Percentiles rank a stretch among this genome's conserved stretches.
These are phyloP conservation scores for Lasiosphaeria ovina DNA, from an alignment of 495 filamentous ascomycete genomes.

Conservation along the genomic window DNA sequence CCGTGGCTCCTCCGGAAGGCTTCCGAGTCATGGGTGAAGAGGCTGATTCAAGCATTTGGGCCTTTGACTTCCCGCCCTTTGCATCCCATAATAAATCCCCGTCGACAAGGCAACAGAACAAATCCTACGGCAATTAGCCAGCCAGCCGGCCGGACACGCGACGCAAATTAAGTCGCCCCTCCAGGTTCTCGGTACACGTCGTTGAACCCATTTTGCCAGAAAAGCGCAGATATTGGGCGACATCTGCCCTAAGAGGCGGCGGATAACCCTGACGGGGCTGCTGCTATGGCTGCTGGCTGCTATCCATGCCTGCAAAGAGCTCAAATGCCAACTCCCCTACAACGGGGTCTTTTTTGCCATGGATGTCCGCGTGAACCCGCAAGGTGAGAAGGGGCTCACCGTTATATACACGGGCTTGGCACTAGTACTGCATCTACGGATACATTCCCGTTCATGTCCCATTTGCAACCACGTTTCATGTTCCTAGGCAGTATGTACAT, in stretches of 20 bases:
- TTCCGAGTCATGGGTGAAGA: neutral
- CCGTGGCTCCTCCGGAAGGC: neutral
- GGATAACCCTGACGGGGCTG: too few relatives aligned
- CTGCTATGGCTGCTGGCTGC: neutral
- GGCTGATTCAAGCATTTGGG: constrained; percentile 4
- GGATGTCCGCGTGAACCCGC: too few relatives aligned
- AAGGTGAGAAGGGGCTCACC: too few relatives aligned
- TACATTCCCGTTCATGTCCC: too few relatives aligned
- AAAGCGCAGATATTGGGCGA: constrained; percentile 17
- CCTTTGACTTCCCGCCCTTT: neutral
- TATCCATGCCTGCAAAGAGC: too few relatives aligned
- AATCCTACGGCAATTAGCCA: neutral
- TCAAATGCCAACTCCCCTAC: too few relatives aligned
- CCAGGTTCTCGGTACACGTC: neutral
- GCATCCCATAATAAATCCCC: constrained; percentile 1
- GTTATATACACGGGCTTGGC: too few relatives aligned
- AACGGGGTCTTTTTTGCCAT: too few relatives aligned
- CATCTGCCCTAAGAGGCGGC: neutral
- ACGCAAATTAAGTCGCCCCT: neutral
- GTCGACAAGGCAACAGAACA: neutral
- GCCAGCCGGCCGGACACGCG: constrained; percentile 1
- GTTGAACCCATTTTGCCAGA: constrained; percentile 15
- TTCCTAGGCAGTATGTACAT: too few relatives aligned
- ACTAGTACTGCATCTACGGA: too few relatives aligned
- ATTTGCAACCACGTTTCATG: too few relatives aligned